Conservation (phyloP, 768 basidiomycete species). For the Gyrodon lividus region DNA sequence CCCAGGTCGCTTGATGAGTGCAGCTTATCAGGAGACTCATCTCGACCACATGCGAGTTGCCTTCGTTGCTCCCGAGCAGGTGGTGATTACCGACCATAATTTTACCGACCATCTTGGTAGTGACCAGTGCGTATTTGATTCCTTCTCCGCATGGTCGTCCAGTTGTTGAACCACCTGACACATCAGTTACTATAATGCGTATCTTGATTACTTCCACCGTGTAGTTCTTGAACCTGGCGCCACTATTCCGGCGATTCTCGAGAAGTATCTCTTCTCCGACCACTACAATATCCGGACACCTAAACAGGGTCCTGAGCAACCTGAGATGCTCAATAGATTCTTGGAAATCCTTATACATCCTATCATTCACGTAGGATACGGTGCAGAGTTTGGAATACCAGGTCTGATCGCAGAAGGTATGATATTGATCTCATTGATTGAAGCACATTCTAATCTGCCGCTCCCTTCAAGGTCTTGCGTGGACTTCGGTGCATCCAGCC, state of each 20-base stretch:
- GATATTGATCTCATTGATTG: background rate
- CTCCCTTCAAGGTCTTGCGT: conserved; percentile 52
- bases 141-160: background rate
- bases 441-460: background rate
- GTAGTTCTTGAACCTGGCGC: conserved; percentile 29
- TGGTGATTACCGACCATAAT: conserved; percentile 26
- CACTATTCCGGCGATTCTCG: conserved; percentile 42
- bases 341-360: conserved; percentile 63
- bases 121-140: conserved; percentile 24
- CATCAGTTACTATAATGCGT: conserved; percentile 31
- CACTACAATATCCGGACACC: conserved; percentile 44
- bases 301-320: conserved; percentile 35
- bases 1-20: conserved; percentile 36
- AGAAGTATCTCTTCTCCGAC: conserved; percentile 59
- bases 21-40: conserved; percentile 42
- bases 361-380: conserved; percentile 62
- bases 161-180: background rate
- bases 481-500: conserved; percentile 49
- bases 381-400: conserved; percentile 60
- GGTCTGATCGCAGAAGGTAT: conserved; percentile 66
- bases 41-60: conserved; percentile 37
- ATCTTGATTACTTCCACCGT: conserved; percentile 31
- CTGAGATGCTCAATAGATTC: conserved; percentile 59
- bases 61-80: conserved; percentile 25
- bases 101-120: conserved; percentile 28